Conservation (phyloP, 1,284 basidiomycete species). For the Bothia castanella region DNA sequence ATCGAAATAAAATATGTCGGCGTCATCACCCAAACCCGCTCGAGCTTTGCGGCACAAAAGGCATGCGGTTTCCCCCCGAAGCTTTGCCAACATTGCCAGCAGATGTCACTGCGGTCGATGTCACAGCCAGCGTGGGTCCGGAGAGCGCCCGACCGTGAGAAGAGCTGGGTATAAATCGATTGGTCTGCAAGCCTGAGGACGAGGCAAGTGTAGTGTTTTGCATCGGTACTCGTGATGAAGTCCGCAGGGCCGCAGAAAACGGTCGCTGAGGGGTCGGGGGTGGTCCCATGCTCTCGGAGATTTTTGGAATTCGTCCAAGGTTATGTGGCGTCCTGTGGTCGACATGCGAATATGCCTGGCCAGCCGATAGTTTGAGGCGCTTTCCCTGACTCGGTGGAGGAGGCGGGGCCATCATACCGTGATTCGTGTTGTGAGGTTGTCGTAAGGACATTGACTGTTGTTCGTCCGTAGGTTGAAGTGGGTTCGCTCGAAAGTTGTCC, state of each 20-base stretch:
- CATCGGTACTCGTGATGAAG: slow-evolving; percentile 14
- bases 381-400: slow-evolving; percentile 22
- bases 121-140: slow-evolving; percentile 1
- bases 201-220: slow-evolving; percentile 13
- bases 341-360: slow-evolving; percentile 7
- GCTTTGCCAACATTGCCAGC: slow-evolving; percentile 10
- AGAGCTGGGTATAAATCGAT: slow-evolving; percentile 29
- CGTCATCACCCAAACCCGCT: slow-evolving; percentile 31
- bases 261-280: slow-evolving; percentile 30
- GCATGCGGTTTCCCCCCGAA: slow-evolving; percentile 42
- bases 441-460: slow-evolving; percentile 35
- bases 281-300: slow-evolving; percentile 24
- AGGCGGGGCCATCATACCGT: slow-evolving; percentile 25
- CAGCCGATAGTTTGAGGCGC: slow-evolving; percentile 29
- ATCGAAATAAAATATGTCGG: not conserved
- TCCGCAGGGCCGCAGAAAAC: slow-evolving; percentile 26
- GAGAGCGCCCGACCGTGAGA: slow-evolving; percentile 20
- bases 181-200: slow-evolving; percentile 22
- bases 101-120: slow-evolving; percentile 3
- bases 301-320: slow-evolving; percentile 10
- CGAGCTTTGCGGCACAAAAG: slow-evolving; percentile 42
- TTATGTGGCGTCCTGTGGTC: slow-evolving; percentile 10
- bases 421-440: slow-evolving; percentile 15
- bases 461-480: slow-evolving; percentile 34
- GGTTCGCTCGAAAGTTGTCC: slow-evolving; percentile 37